Conservation (phyloP, 441 rosid species). For the Populus hybrid region DNA sequence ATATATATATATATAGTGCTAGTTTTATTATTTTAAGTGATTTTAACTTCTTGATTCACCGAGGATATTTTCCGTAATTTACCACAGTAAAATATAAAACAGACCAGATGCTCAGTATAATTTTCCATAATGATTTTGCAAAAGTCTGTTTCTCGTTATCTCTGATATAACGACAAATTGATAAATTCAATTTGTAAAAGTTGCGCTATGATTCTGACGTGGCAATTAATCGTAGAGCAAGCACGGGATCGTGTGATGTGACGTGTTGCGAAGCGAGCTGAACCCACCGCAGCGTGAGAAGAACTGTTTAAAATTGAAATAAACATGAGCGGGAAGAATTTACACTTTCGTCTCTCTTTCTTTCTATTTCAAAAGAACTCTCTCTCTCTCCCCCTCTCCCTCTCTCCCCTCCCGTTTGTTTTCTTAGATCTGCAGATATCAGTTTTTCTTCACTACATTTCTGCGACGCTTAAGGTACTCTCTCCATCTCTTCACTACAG, state of each 20-base stretch:
- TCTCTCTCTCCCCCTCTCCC: not conserved
- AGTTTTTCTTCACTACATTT: not conserved
- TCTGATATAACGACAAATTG: not conserved
- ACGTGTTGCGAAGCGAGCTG: not conserved
- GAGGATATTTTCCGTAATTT: too few species aligned
- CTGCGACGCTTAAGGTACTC: conserved; percentile 8
- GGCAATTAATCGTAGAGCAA: not conserved
- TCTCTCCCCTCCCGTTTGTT: not conserved
- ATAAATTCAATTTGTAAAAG: not conserved
- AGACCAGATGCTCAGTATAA: too few species aligned
- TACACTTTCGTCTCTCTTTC: not conserved
- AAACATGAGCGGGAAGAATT: conserved; percentile 17
- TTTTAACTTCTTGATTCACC: too few species aligned
- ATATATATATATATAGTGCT: too few species aligned
- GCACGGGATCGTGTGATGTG: not conserved
- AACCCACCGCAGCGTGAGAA: not conserved
- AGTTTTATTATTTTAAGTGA: too few species aligned
- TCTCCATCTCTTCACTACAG: not conserved
- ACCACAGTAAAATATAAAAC: too few species aligned
- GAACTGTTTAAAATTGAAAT: not conserved
- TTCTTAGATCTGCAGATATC: not conserved
- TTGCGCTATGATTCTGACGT: not conserved
- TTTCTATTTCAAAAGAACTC: not conserved
- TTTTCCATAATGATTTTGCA: too few species aligned
- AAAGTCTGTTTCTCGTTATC: not conserved